Percentiles rank a stretch among this genome's conserved stretches.
phyloP scores from a whole-genome alignment of 2,329 filamentous ascomycete genomes.

The Pseudocercospora fijiensis region DNA sequence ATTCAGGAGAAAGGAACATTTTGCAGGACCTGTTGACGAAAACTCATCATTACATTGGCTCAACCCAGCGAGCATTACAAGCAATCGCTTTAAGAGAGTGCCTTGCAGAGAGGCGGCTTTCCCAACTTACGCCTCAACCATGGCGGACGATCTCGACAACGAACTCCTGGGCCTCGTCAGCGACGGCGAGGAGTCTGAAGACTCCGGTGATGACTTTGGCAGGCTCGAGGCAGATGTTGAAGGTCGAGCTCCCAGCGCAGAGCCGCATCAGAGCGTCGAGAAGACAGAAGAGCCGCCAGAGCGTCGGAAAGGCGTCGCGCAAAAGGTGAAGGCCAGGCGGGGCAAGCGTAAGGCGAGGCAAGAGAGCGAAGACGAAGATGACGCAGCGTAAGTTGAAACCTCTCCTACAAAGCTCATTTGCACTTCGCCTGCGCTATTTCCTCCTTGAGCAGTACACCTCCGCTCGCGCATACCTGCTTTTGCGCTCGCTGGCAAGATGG shows the following conservation, averaged over 20 bases:
- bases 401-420: neutral
- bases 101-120: neutral
- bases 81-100: neutral
- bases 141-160: conserved; percentile 69
- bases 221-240: conserved; percentile 57
- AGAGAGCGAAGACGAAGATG: conserved; percentile 67
- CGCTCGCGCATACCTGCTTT: conserved; percentile 5
- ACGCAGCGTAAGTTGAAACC: conserved; percentile 67
- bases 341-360: conserved; percentile 49
- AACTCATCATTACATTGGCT: neutral
- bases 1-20: neutral
- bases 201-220: conserved; percentile 32
- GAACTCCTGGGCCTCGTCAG: conserved; percentile 88
- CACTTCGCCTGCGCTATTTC: neutral
- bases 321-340: conserved; percentile 47
- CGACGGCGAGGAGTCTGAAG: conserved; percentile 51
- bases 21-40: neutral
- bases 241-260: conserved; percentile 56
- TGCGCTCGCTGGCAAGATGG: conserved; percentile 18
- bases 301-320: conserved; percentile 43
- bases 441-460: neutral
- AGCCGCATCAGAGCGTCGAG: conserved; percentile 43
- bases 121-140: neutral
- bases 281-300: conserved; percentile 39
- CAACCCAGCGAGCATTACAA: neutral